phyloP scores from a whole-genome alignment of 768 basidiomycete species.

The Suillus weaverae region DNA sequence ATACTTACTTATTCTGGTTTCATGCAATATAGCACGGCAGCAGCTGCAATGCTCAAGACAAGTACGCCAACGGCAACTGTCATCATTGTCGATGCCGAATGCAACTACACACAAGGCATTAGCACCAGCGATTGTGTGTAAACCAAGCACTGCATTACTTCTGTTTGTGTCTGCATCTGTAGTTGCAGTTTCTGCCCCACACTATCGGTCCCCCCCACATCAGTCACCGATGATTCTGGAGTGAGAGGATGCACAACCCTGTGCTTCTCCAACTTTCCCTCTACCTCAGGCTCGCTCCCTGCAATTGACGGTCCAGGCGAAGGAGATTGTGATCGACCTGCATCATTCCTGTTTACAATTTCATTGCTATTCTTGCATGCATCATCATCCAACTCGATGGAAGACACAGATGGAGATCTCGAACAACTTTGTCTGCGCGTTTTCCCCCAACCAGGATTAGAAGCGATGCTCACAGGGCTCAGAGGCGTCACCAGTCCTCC shows the following conservation, averaged over 20 bases:
- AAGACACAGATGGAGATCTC: constrained; percentile 35
- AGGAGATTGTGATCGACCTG: constrained; percentile 25
- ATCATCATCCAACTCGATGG: constrained; percentile 35
- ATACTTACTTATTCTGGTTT: constrained; percentile 39
- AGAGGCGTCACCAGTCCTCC: constrained; percentile 73
- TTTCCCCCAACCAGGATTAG: constrained; percentile 51
- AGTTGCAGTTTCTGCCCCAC: background rate
- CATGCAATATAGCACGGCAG: constrained; percentile 73
- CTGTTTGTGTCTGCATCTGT: constrained; percentile 8
- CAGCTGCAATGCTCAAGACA: constrained; percentile 66
- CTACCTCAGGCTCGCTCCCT: constrained; percentile 32
- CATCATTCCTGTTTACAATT: constrained; percentile 16
- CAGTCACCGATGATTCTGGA: constrained; percentile 31
- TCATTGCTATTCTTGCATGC: constrained; percentile 9
- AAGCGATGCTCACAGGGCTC: constrained; percentile 69
- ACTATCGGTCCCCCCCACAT: constrained; percentile 14
- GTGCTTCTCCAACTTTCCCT: constrained; percentile 16
- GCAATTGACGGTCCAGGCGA: constrained; percentile 26
- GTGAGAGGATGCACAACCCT: constrained; percentile 27
- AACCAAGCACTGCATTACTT: constrained; percentile 24
- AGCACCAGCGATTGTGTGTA: constrained; percentile 9
- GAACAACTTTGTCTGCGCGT: constrained; percentile 44
- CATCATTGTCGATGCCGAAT: constrained; percentile 29
- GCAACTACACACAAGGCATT: constrained; percentile 19
- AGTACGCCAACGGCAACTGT: constrained; percentile 64